Evolutionary conservation across 495 filamentous ascomycete species (phyloP).

Genomic region (Pseudotulostoma volvatum): DNA sequence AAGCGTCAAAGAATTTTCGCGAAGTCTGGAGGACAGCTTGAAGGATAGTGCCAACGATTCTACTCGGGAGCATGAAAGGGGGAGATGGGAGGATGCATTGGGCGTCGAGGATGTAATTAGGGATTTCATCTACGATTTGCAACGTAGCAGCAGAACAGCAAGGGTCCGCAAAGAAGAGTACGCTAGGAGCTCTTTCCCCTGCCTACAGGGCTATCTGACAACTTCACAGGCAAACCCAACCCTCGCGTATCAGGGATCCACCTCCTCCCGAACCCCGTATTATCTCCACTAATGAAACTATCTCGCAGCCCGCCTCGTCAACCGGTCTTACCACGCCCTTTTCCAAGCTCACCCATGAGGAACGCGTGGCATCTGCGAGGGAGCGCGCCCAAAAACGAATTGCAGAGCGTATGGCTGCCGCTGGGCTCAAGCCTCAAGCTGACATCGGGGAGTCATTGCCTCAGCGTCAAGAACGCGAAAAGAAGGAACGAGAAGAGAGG

Average conservation of each 20-base stretch:
- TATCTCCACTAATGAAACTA: too few relatives aligned
- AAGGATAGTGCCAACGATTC: conserved; percentile 61
- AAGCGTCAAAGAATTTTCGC: conserved; percentile 78
- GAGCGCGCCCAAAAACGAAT: conserved; percentile 94
- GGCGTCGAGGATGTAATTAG: conserved; percentile 93
- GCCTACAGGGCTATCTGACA: neutral
- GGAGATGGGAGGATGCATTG: conserved; percentile 91
- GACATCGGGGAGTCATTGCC: conserved; percentile 57
- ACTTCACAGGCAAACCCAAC: neutral
- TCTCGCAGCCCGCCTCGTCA: too few relatives aligned
- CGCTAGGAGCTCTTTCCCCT: conserved; percentile 7
- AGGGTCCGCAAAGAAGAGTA: conserved; percentile 62
- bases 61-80: conserved; percentile 68
- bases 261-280: conserved; percentile 3
- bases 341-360: conserved; percentile 77
- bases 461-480: conserved; percentile 79
- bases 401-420: conserved; percentile 89
- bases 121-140: conserved; percentile 94
- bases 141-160: conserved; percentile 63
- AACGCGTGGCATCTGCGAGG: conserved; percentile 88
- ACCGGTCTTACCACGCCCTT: conserved; percentile 25
- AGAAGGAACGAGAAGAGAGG: conserved; percentile 70
- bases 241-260: conserved; percentile 3
- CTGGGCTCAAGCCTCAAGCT: conserved; percentile 66
- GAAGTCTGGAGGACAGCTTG: conserved; percentile 67